Evolutionary conservation across 371 early-diverging fungal genomes (phyloP).

Genomic region (Dinochytrium kinnereticum): DNA sequence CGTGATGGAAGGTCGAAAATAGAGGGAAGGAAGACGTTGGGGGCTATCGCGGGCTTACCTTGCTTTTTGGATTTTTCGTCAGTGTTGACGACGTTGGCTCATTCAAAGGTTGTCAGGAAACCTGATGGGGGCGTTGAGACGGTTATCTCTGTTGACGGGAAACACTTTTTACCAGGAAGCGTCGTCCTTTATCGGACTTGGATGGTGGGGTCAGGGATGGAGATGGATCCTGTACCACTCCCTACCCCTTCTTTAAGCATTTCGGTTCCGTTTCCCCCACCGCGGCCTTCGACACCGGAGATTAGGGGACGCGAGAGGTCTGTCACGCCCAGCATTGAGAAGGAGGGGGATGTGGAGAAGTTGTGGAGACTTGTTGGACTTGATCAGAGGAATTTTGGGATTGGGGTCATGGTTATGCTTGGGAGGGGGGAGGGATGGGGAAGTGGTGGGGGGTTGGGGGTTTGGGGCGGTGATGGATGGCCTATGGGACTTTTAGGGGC

Average conservation of each 20-base stretch:
- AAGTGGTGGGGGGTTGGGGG: conserved; percentile 29
- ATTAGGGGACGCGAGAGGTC: neutral
- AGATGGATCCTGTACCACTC: conserved; percentile 21
- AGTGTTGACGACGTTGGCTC: conserved; percentile 30
- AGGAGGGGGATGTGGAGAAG: conserved; percentile 38
- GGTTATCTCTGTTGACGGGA: conserved; percentile 33
- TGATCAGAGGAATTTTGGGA: conserved; percentile 37
- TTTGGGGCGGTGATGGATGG: conserved; percentile 37
- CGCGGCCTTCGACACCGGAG: neutral
- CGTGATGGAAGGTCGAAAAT: conserved; percentile 25
- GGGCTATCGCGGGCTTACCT: conserved; percentile 51
- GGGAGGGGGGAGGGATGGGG: conserved; percentile 49
- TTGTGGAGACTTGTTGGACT: conserved; percentile 53
- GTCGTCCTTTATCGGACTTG: conserved; percentile 58
- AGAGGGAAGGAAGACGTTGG: conserved; percentile 37
- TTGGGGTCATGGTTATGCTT: conserved; percentile 52
- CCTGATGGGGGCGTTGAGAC: neutral
- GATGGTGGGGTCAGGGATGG: conserved; percentile 48
- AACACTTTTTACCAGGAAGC: conserved; percentile 51
- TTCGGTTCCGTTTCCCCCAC: neutral
- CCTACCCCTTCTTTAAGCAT: neutral
- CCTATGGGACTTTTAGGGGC: conserved; percentile 56
- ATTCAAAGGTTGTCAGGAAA: conserved; percentile 17
- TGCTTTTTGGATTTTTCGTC: conserved; percentile 44
- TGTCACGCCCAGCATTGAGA: neutral